Base-by-base conservation (phyloP, 352 stramenopile species). In the Globisporangium paddicum region DNA sequence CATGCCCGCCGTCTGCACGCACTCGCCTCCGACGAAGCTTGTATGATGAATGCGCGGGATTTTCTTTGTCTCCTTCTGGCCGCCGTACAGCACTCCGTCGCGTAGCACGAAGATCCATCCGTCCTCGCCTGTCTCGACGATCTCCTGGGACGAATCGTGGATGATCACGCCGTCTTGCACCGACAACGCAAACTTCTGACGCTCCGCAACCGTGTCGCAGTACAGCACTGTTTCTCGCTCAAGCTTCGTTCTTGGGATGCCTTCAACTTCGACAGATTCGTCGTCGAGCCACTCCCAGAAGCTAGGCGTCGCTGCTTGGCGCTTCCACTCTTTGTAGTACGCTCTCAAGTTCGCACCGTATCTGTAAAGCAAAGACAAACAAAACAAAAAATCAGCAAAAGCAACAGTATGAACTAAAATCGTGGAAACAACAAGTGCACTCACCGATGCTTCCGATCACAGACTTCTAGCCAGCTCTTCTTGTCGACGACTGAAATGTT, bases 301-400 rank as follows among this genome's bases (percentile, higher is more conserved):
- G 55, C 79, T 91, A 2, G 80, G 78, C 32, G 87, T 89, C 18
- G 75, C 82, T 58, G 67, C 79, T 67, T 78, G 89, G 49, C 79
- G 78, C 68, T 98, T 97, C 94, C 94, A 99, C 60, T 98, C 90
- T 68, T 97, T 98, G 70, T 98, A 98, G 69, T 99, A 99, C 44
- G 95, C 81, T 55, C 96, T 76, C 54, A 99, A 62, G 67, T 99
- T 98, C 41, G 98, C 98, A n/a, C 93, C 95, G 66, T 99, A 98
- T 25, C 95, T 90, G 68, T 11, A 60, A 32, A 25, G 53, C 44
- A 26, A 14, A 42, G 10, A n/a, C n/a, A n/a, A 51, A 47, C 28
- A 49, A 46, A 38, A 42, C 0, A 6, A 21, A 41, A 14, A 19
- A 30, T 59, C 25, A 38, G 9, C 7, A 18, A 23, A 11, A 25